A percentile compares a stretch with the other conserved stretches of the same genome.
Conservation (phyloP, 768 basidiomycete species). For the Pulveroboletus sp. region DNA sequence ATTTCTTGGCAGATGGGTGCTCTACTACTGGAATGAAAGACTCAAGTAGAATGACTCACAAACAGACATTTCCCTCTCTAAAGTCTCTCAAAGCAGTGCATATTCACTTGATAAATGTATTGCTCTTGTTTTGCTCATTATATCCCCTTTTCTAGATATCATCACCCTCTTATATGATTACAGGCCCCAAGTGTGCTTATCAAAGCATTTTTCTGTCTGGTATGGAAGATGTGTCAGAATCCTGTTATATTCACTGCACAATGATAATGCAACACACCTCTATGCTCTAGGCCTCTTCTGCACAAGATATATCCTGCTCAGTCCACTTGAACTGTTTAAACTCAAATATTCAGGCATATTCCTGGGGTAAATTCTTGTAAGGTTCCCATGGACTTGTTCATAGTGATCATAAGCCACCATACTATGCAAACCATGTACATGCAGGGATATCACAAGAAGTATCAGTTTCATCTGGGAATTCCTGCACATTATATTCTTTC, state of each 20-base stretch:
- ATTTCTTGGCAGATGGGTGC: slow-evolving; percentile 12
- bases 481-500: slow-evolving; percentile 74
- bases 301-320: slow-evolving; percentile 60
- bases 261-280: slow-evolving; percentile 46
- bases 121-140: slow-evolving; percentile 20
- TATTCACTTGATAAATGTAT: slow-evolving; percentile 27
- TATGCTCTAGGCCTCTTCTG: slow-evolving; percentile 63
- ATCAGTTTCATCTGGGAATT: slow-evolving; percentile 96
- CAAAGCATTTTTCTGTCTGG: slow-evolving; percentile 20
- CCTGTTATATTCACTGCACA: neutral
- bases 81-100: slow-evolving; percentile 22
- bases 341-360: slow-evolving; percentile 94
- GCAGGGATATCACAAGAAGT: slow-evolving; percentile 86
- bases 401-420: slow-evolving; percentile 86
- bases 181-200: slow-evolving; percentile 22
- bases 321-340: slow-evolving; percentile 94
- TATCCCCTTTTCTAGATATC: slow-evolving; percentile 19
- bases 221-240: slow-evolving; percentile 14
- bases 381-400: slow-evolving; percentile 97
- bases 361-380: slow-evolving; percentile 89
- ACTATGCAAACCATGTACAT: slow-evolving; percentile 81
- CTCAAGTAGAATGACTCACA: neutral
- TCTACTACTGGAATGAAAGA: neutral
- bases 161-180: slow-evolving; percentile 25
- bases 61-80: slow-evolving; percentile 20